Evolutionary conservation across 2,329 filamentous ascomycete genomes (phyloP).

Genomic region (Claviceps sp.): DNA sequence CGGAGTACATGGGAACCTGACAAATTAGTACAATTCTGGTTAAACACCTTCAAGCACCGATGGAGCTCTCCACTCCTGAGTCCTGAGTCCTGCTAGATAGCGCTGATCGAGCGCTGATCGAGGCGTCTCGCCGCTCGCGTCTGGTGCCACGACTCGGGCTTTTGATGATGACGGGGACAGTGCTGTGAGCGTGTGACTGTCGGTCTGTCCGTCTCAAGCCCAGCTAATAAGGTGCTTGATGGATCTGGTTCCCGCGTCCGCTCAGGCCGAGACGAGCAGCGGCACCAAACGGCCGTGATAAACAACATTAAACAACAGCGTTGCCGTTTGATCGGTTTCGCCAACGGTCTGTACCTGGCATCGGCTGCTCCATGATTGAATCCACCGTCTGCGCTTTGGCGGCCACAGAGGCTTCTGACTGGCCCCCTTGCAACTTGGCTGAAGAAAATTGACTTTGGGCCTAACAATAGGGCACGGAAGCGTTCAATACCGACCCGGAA

Average conservation of each 20-base stretch:
- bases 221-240: background rate
- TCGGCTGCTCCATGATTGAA: background rate
- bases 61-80: background rate
- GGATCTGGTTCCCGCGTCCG: background rate
- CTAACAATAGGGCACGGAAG: conserved; percentile 1
- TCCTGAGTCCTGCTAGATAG: too few relatives aligned
- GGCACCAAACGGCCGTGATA: background rate
- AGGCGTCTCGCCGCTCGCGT: background rate
- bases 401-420: background rate
- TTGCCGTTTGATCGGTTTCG: background rate
- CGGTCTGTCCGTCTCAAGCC: background rate
- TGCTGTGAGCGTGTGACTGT: background rate
- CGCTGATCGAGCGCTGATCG: background rate
- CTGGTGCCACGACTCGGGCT: background rate
- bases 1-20: background rate
- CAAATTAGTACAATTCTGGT: background rate
- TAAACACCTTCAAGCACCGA: background rate
- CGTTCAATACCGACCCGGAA: background rate
- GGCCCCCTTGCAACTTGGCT: background rate
- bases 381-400: background rate
- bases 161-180: background rate
- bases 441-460: background rate
- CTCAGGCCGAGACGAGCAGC: background rate
- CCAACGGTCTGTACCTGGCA: background rate
- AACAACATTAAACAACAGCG: background rate